Evolutionary conservation across 352 stramenopile species (phyloP).

Genomic region (Plasmopara halstedii): DNA sequence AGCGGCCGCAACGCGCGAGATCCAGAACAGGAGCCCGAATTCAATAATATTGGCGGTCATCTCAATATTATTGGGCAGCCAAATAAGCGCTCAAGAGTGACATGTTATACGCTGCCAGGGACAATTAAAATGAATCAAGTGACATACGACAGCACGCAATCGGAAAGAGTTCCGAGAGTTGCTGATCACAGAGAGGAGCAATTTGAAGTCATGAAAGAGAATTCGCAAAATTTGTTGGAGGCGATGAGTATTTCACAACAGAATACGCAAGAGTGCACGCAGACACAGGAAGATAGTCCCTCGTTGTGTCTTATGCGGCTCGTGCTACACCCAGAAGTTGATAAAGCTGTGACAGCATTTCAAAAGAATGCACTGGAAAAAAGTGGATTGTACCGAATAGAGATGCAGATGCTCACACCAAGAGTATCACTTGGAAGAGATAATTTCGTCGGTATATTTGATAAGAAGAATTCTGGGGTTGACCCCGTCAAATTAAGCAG

Average conservation of each 20-base stretch:
- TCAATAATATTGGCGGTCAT: neutral
- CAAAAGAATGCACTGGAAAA: slow-evolving; percentile 52
- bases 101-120: slow-evolving; percentile 8
- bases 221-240: slow-evolving; percentile 61
- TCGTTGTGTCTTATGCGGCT: slow-evolving; percentile 51
- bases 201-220: slow-evolving; percentile 27
- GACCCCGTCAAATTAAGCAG: slow-evolving; percentile 61
- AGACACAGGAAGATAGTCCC: slow-evolving; percentile 57
- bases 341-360: slow-evolving; percentile 42
- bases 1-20: slow-evolving; percentile 14
- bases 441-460: slow-evolving; percentile 41
- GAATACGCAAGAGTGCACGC: slow-evolving; percentile 69
- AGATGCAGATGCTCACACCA: slow-evolving; percentile 43
- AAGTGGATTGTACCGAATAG: slow-evolving; percentile 45
- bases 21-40: slow-evolving; percentile 30
- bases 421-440: slow-evolving; percentile 51
- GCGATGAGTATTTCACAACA: slow-evolving; percentile 65
- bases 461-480: slow-evolving; percentile 43
- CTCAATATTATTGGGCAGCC: slow-evolving; percentile 2
- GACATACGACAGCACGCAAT: slow-evolving; percentile 1
- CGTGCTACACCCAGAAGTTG: slow-evolving; percentile 57
- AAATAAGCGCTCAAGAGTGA: slow-evolving; percentile 21
- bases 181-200: slow-evolving; percentile 13
- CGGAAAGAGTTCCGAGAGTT: slow-evolving; percentile 6
- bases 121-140: neutral